Evolutionary conservation across 305 asterid genomes (phyloP), one percentile per base, ranked within the genome.

Genomic region (Coffea humblotiana): DNA sequence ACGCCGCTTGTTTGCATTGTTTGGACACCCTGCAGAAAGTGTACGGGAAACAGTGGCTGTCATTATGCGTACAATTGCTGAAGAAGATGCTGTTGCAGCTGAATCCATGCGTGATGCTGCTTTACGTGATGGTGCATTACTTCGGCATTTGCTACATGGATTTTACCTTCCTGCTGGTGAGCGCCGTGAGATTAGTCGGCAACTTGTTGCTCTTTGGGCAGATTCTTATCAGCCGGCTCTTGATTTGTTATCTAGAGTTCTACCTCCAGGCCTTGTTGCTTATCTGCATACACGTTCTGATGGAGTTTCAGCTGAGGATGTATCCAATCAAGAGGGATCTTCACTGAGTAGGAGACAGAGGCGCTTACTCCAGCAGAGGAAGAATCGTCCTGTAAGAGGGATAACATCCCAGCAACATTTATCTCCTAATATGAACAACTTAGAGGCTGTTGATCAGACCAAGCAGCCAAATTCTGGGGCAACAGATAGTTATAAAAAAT

Each of bases 51-150:
- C 96, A 8, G 97, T 96, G 66, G 98, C 98, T 45, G 98, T 96
- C 54, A 90, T 96, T 72, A 96, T 96, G 99, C 97, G 99, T 78
- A 94, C 99, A 73, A 96, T 96, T 84, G 99, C 99, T 8, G 99
- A 96, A 89, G 99, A 96, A 90, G 99, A 96, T 90, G 98, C 98
- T 49, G 98, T 96, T 85, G 99, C 99, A 49, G 99, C 99, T 74
- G 99, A 96, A 85, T 96, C 99, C 74, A 96, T 96, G 99, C 92
- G 99, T 82, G 99, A 94, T 81, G 98, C 99, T 77, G 97, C 99
- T 81, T 90, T 96, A 84, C 98, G 99, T 81, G 99, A 96, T 88
- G 99, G 98, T 82, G 99, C 99, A 2, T 86, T 96, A 74, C 88
- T 96, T 90, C 91, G 98, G 92, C 98, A 96, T 90, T 91, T 96